phyloP scores from a whole-genome alignment of 2,329 filamentous ascomycete genomes.

The Colletotrichum filicis region DNA sequence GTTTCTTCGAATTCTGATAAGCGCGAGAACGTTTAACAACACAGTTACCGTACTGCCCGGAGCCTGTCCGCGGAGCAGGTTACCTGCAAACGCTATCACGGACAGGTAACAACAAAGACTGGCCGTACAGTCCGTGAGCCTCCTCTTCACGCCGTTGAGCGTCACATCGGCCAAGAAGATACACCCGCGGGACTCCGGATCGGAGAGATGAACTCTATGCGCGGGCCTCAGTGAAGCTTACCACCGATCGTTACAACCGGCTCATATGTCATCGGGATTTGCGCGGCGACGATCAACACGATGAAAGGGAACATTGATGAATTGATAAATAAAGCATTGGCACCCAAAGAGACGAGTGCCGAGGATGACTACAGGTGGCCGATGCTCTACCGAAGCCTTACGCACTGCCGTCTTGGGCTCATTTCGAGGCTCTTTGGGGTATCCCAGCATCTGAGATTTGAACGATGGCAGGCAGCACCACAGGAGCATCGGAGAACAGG shows the following conservation, averaged over 20 bases:
- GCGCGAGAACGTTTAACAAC: not conserved
- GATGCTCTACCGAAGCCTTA: not conserved
- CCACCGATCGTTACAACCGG: not conserved
- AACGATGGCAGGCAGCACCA: not conserved
- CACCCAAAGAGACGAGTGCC: not conserved
- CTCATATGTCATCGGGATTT: not conserved
- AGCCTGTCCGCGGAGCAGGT: not conserved
- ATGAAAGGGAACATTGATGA: not conserved
- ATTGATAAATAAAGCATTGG: not conserved
- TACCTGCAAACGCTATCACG: not conserved
- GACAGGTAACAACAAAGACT: not conserved
- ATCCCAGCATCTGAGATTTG: not conserved
- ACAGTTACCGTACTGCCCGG: not conserved
- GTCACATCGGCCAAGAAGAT: slow-evolving; percentile 8
- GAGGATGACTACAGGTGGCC: not conserved
- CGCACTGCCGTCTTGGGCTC: not conserved
- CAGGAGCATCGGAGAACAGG: not conserved
- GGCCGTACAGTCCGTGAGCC: not conserved
- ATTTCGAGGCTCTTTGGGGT: not conserved
- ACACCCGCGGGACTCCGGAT: slow-evolving; percentile 1
- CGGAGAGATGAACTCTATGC: not conserved
- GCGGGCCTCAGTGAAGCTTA: not conserved
- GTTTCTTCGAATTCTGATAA: not conserved
- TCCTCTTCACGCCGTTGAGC: not conserved
- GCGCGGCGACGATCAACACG: not conserved